Evolutionary conservation across 2,329 filamentous ascomycete species (phyloP), one percentile per base, ranked within the genome.

Genomic region (Colletotrichum destructivum): DNA sequence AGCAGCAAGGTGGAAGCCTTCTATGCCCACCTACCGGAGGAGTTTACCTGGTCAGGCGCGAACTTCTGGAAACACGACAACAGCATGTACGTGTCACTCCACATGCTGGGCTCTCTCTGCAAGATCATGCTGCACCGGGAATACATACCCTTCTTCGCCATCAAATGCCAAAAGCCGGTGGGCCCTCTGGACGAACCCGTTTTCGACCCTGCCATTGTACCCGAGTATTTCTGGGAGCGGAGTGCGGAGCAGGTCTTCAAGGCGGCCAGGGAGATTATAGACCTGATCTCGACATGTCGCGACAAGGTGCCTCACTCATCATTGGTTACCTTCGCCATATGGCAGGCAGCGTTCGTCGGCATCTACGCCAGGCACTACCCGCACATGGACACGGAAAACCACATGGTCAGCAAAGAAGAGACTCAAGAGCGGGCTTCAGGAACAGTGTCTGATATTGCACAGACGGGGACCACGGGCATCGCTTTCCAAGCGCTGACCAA

Each of bases 1-100:
- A 84, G 85, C 2, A 78, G 82, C 26, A 83, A 86, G 47, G 84
- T 93, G 6, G 81, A 86, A 6, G 78, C 80, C 0, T 90, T 92
- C 76, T 88, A 88, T 74, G 80, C 80, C 13, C 57, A 62, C 35
- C 54, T 75, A 1, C 69, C 74, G 6, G 66, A 74, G 40, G 55
- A 61, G 15, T 73, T 81, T 56, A 87, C 83, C 2, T 86, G 92
- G 62, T 91, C 87, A 1, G 82, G 85, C 8, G 85, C 85, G 51
- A 93, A 93, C 77, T 90, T 91, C 54, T 88, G 89, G 75, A 89
- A 88, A 31, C 91, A 93, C 76, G 90, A 92, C 75, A 89, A 88
- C 72, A 91, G 90, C 56, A 87, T 88, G 9, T 94, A 92, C 76
- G 88, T 91, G 12, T 86, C 92, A 4, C 82, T 94, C 66, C 92